phyloP scores from a whole-genome alignment of 108 stramenopile species.

The Pseudonitzschia multiseries region DNA sequence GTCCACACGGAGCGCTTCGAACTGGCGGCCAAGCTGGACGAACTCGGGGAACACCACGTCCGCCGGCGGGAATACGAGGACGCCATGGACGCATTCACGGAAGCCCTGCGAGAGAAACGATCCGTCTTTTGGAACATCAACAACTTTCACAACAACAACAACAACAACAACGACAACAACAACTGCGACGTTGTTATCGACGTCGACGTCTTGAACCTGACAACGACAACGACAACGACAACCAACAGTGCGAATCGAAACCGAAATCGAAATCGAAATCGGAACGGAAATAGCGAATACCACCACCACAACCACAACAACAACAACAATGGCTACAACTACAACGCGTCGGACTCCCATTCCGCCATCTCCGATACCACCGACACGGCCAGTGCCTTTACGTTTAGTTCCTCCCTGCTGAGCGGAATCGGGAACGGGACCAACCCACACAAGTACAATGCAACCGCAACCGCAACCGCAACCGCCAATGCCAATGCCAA shows the following conservation, averaged over 20 bases:
- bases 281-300: too few relatives aligned
- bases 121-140: conserved; percentile 53
- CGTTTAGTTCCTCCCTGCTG: conserved; percentile 2
- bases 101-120: conserved; percentile 68
- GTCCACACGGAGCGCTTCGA: conserved; percentile 45
- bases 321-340: too few relatives aligned
- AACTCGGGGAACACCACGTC: conserved; percentile 79
- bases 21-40: conserved; percentile 57
- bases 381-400: background rate
- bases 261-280: background rate
- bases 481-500: too few relatives aligned
- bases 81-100: conserved; percentile 76
- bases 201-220: too few relatives aligned
- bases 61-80: conserved; percentile 73
- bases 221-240: too few relatives aligned
- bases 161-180: too few relatives aligned
- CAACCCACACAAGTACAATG: background rate
- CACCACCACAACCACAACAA: too few relatives aligned
- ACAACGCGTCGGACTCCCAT: too few relatives aligned
- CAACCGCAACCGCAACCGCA: too few relatives aligned
- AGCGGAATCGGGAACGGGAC: conserved; percentile 1
- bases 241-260: background rate
- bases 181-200: too few relatives aligned
- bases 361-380: too few relatives aligned
- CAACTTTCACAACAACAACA: background rate